Conservation (phyloP, 108 stramenopile genomes). For the Schizochytrium sp. region DNA sequence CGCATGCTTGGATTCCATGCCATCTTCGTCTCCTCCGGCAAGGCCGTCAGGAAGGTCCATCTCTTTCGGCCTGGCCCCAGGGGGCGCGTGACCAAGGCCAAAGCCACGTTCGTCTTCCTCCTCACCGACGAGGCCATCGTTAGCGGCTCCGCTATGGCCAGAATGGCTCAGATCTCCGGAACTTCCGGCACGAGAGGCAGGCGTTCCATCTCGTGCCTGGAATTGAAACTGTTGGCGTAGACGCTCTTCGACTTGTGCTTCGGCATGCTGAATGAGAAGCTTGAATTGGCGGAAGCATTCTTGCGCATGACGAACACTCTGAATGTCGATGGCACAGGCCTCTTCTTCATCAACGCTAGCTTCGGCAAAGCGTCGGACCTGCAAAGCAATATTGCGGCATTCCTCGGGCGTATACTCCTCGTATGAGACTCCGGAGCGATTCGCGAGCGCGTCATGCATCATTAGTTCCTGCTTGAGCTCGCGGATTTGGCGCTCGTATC, state of each 20-base stretch:
- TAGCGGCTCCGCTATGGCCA: background rate
- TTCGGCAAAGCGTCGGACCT: background rate
- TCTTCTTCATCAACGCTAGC: constrained; percentile 31
- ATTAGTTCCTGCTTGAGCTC: constrained; percentile 58
- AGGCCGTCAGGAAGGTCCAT: background rate
- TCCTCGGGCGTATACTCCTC: constrained; percentile 55
- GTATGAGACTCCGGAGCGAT: constrained; percentile 42
- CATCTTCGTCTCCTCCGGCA: background rate
- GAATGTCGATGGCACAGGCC: constrained; percentile 16
- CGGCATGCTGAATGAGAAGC: constrained; percentile 26
- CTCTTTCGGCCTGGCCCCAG: background rate
- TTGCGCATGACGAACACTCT: constrained; percentile 50
- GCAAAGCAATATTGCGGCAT: constrained; percentile 22
- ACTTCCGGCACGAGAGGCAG: background rate
- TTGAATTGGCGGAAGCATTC: constrained; percentile 55
- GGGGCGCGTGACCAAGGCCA: constrained; percentile 18
- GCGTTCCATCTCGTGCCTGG: background rate
- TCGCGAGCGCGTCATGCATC: constrained; percentile 59
- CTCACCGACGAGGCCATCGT: constrained; percentile 13
- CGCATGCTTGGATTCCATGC: background rate
- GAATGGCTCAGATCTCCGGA: background rate
- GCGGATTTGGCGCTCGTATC: constrained; percentile 39
- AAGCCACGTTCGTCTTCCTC: constrained; percentile 21
- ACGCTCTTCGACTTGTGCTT: constrained; percentile 7
- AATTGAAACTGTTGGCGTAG: background rate